These are phyloP conservation scores for Dryas integrifolia DNA, from an alignment of 331 rosid genomes.

Conservation along the genomic window DNA sequence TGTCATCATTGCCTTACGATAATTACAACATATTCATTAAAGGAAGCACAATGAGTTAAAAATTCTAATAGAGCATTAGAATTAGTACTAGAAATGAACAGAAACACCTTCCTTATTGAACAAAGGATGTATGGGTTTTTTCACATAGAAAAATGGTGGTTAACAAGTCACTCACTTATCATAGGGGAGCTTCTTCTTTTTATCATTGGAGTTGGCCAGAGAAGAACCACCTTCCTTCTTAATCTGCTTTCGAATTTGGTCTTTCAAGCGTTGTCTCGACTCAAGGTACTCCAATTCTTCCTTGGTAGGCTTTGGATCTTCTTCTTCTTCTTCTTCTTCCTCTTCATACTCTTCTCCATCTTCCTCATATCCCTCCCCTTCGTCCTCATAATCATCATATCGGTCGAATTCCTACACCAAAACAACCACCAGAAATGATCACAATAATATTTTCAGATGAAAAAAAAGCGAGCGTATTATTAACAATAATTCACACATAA, in stretches of 20 bases:
- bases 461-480: background rate
- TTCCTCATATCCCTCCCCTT: slow-evolving; percentile 41
- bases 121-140: background rate
- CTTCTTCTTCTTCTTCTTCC: slow-evolving; percentile 44
- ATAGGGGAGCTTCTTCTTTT: slow-evolving; percentile 51
- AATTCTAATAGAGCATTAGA: background rate
- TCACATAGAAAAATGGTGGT: background rate
- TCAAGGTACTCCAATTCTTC: slow-evolving; percentile 70
- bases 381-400: slow-evolving; percentile 60
- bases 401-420: slow-evolving; percentile 36
- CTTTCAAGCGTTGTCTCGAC: slow-evolving; percentile 72
- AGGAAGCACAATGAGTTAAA: background rate
- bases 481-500: background rate
- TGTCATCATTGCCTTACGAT: background rate
- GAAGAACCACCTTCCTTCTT: slow-evolving; percentile 49
- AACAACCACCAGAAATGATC: background rate
- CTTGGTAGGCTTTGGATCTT: slow-evolving; percentile 58
- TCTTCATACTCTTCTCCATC: slow-evolving; percentile 52
- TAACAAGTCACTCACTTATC: slow-evolving; percentile 63
- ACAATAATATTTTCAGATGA: background rate
- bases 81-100: background rate
- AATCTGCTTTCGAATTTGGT: slow-evolving; percentile 52
- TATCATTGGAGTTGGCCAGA: slow-evolving; percentile 34
- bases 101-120: background rate
- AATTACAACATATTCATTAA: background rate